Evolutionary conservation across 345 rosid species (phyloP).

Genomic region (Eucalyptus guilfoylei): DNA sequence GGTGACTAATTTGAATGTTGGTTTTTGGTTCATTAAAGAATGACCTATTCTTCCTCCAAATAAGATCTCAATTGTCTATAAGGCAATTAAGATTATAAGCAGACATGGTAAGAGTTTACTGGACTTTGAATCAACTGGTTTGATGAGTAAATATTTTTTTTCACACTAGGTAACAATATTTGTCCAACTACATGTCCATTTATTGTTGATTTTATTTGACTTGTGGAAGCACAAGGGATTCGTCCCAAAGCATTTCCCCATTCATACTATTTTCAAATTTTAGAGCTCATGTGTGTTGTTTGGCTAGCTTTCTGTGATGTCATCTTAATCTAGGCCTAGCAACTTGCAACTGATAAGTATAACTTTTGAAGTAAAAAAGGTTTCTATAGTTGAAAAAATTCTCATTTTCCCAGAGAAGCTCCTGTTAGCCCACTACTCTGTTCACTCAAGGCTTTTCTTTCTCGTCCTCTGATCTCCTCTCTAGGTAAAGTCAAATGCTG

Average conservation of each 20-base stretch:
- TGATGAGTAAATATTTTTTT: background rate
- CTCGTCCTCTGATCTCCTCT: background rate
- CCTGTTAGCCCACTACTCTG: background rate
- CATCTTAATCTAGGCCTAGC: background rate
- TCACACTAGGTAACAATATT: background rate
- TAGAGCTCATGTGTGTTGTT: background rate
- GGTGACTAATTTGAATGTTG: background rate
- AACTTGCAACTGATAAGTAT: background rate
- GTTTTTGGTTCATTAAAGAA: background rate
- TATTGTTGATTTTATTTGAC: background rate
- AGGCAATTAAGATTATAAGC: background rate
- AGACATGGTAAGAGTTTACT: background rate
- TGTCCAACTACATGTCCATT: background rate
- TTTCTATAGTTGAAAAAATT: background rate
- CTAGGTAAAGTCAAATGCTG: constrained; percentile 54
- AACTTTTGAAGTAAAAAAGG: background rate
- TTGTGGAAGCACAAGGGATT: background rate
- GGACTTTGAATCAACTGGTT: background rate
- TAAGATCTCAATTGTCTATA: background rate
- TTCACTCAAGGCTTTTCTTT: background rate
- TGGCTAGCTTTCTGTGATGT: background rate
- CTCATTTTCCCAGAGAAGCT: background rate
- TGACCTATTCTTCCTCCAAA: background rate
- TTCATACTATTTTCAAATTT: background rate
- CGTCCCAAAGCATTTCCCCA: background rate